Evolutionary conservation across 306 rosid genomes (phyloP), one percentile per base, ranked within the genome.

Genomic region (Glycine latifolia): DNA sequence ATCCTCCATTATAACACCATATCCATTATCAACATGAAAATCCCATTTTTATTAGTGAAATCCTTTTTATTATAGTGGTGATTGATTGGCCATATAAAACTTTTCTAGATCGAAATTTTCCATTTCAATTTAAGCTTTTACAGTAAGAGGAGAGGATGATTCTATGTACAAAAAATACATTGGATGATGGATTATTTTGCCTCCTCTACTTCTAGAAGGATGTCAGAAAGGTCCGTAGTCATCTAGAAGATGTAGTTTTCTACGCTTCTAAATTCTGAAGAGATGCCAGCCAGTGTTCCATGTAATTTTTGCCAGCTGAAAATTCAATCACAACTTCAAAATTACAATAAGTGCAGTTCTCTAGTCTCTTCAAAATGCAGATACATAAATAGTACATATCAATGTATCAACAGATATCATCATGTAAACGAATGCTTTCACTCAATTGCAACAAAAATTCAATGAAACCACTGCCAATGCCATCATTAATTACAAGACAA

Each of bases 251-350:
- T 2, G 58, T 14, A 54, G 79, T 78, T 75, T 43, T 75, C 77
- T 86, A 87, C 14, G 86, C 88, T 56, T 85, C 80, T 54, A 87
- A 84, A 80, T 73, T 94, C 87, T 83, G 91, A 77, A 90, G 84
- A 78, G 92, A 91, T 75, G 92, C 89, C 50, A 92, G 87, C 93
- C 89, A 91, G 53, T 88, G 89, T 77, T 90, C 90, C 87, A 94
- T 67, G 77, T 87, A 87, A 62, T 85, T 89, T 87, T 86, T 88
- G 84, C 93, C 81, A 58, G 86, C 98, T 92, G 94, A 91, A 85
- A 52, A 72, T 77, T 77, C 82, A 87, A 86, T 9, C 65, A 73
- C 46, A 58, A 62, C 44, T 61, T 58, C 55, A 60, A 61, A 73
- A 20, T 79, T 5, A 56, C 58, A 80, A 8, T 85, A 31, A 83